phyloP scores from a whole-genome alignment of 140 eudicot genomes.

The Eryngium alpinum region DNA sequence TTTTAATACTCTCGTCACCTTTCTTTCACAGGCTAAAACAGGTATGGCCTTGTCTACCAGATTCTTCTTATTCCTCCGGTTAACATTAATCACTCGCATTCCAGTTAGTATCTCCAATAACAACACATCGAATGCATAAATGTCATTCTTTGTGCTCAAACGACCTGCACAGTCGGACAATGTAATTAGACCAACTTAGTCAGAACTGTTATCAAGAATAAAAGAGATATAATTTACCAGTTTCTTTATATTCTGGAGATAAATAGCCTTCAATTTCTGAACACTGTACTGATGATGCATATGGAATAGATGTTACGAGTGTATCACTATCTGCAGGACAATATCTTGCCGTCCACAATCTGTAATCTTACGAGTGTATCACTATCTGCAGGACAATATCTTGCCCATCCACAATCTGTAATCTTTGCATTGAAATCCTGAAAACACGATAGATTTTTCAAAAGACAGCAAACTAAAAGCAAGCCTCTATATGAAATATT shows the following conservation, averaged over 20 bases:
- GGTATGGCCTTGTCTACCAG: slow-evolving; percentile 6
- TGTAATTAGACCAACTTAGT: not conserved
- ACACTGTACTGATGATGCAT: not conserved
- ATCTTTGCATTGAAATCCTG: slow-evolving; percentile 18
- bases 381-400: not conserved
- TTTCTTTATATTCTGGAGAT: slow-evolving; percentile 14
- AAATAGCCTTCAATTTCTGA: slow-evolving; percentile 1
- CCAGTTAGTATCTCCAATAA: slow-evolving; percentile 15
- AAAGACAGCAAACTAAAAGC: not conserved
- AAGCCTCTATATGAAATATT: too few species aligned
- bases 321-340: not conserved
- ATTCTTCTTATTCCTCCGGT: slow-evolving; percentile 4
- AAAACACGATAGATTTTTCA: not conserved
- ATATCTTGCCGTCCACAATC: not conserved
- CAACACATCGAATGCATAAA: slow-evolving; percentile 12
- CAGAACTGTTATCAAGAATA: not conserved
- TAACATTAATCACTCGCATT: not conserved
- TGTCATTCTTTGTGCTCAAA: slow-evolving; percentile 10
- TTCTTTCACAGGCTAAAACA: not conserved
- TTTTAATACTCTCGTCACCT: slow-evolving; percentile 5
- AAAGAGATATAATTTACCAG: not conserved
- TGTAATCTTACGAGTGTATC: not conserved
- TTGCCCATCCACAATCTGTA: not conserved
- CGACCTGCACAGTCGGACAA: not conserved
- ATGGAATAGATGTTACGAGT: not conserved